These are phyloP conservation scores for Phaeodactylum tricornutum DNA, from an alignment of 108 stramenopile species.

Conservation along the genomic window DNA sequence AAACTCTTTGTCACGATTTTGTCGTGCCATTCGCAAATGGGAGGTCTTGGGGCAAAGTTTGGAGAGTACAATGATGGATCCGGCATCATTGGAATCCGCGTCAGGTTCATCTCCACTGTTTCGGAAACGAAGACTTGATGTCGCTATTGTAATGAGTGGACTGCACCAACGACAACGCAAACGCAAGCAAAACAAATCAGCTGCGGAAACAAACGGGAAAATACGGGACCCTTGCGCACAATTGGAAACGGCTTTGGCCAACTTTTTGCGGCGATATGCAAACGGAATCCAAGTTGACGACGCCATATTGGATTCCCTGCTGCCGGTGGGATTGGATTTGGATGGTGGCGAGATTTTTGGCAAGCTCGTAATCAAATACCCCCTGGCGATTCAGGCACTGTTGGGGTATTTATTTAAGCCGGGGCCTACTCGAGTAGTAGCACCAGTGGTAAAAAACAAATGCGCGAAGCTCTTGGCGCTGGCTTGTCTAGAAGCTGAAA, in stretches of 20 bases:
- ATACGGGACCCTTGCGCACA: background rate
- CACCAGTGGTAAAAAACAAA: constrained; percentile 36
- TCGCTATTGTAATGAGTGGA: constrained; percentile 64
- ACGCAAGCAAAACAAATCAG: constrained; percentile 22
- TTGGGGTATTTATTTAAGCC: constrained; percentile 55
- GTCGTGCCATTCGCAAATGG: constrained; percentile 58
- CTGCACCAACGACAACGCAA: constrained; percentile 60
- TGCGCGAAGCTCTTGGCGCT: constrained; percentile 62
- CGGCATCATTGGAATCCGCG: constrained; percentile 24
- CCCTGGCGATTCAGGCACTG: constrained; percentile 44
- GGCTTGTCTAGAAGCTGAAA: constrained; percentile 52
- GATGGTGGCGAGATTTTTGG: constrained; percentile 32
- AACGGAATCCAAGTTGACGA: constrained; percentile 52
- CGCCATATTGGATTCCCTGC: constrained; percentile 37
- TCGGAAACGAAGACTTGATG: constrained; percentile 70
- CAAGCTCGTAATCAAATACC: constrained; percentile 46
- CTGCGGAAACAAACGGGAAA: background rate
- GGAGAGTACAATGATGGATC: constrained; percentile 58
- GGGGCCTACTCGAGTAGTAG: constrained; percentile 22
- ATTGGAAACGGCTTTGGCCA: constrained; percentile 43
- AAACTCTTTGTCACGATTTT: constrained; percentile 3
- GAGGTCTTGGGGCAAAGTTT: constrained; percentile 64
- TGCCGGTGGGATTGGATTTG: constrained; percentile 23
- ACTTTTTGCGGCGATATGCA: constrained; percentile 43
- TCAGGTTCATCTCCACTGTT: constrained; percentile 37